Percentiles rank a stretch among this genome's conserved stretches.
Evolutionary conservation across 306 rosid genomes (phyloP).

Genomic region (Corylus americana): DNA sequence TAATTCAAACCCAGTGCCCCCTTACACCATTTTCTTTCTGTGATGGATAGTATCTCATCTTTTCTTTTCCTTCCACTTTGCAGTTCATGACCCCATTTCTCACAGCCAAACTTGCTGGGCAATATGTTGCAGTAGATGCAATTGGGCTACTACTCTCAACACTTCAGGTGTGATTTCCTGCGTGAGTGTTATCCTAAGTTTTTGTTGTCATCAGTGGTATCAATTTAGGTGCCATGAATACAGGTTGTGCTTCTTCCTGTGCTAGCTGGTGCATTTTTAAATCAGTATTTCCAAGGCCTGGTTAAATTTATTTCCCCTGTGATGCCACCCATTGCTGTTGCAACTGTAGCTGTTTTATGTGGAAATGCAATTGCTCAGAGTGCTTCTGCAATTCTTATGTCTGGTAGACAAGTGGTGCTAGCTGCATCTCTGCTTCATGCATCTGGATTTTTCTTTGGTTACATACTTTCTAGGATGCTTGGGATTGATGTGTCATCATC

Average conservation of each 20-base stretch:
- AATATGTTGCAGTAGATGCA: conserved; percentile 83
- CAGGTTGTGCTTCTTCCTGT: conserved; percentile 93
- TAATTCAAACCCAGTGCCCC: background rate
- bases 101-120: conserved; percentile 87
- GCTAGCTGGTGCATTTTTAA: conserved; percentile 73
- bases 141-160: conserved; percentile 66
- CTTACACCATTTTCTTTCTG: background rate
- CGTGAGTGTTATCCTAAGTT: background rate
- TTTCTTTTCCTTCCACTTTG: conserved; percentile 22
- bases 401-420: conserved; percentile 62
- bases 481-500: conserved; percentile 64
- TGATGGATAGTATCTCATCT: background rate
- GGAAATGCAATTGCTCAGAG: conserved; percentile 78
- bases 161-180: conserved; percentile 49
- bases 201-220: conserved; percentile 4
- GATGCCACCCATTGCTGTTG: conserved; percentile 88
- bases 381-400: conserved; percentile 69
- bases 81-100: conserved; percentile 90
- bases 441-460: conserved; percentile 80
- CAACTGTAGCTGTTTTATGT: conserved; percentile 73
- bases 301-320: conserved; percentile 67
- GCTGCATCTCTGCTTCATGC: conserved; percentile 68
- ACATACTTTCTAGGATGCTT: conserved; percentile 55
- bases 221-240: conserved; percentile 16
- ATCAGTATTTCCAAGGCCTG: conserved; percentile 71